Conservation (phyloP, 139 green algal genomes). For the Diplosphaera chodatii region DNA sequence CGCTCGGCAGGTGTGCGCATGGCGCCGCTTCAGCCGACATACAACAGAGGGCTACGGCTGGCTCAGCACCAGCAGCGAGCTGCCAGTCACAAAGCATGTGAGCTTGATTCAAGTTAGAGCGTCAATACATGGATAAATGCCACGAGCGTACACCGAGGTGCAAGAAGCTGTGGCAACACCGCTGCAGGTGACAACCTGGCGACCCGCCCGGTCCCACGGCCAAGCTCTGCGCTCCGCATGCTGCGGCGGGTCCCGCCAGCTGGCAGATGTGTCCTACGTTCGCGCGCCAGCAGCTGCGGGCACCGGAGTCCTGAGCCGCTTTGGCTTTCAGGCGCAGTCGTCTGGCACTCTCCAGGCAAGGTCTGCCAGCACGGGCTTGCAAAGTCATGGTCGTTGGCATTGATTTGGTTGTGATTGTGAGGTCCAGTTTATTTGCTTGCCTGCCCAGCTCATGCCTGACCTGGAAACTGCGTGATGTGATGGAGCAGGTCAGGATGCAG, state of each 20-base stretch:
- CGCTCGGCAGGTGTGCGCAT: background rate
- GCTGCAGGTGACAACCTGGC: constrained; percentile 3
- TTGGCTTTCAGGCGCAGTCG: background rate
- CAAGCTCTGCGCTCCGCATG: background rate
- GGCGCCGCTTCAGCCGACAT: background rate
- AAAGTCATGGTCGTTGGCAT: too few species aligned
- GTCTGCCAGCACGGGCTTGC: too few species aligned
- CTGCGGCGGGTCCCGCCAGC: background rate
- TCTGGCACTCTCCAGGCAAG: background rate
- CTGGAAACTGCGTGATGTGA: background rate
- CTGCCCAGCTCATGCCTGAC: too few species aligned
- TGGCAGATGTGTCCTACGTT: background rate
- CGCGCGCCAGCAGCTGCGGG: background rate
- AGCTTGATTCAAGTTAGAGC: too few species aligned
- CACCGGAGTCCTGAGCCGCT: background rate
- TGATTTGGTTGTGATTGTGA: too few species aligned
- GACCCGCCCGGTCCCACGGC: background rate
- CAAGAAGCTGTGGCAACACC: background rate
- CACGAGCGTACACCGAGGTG: too few species aligned
- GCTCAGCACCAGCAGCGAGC: background rate
- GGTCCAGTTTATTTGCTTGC: too few species aligned
- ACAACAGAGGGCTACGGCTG: constrained; percentile 6
- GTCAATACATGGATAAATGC: too few species aligned
- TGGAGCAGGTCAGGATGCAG: background rate
- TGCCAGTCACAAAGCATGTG: too few species aligned